Base-by-base conservation (phyloP, 208 protist species). In the Leishmania gerbilli region DNA sequence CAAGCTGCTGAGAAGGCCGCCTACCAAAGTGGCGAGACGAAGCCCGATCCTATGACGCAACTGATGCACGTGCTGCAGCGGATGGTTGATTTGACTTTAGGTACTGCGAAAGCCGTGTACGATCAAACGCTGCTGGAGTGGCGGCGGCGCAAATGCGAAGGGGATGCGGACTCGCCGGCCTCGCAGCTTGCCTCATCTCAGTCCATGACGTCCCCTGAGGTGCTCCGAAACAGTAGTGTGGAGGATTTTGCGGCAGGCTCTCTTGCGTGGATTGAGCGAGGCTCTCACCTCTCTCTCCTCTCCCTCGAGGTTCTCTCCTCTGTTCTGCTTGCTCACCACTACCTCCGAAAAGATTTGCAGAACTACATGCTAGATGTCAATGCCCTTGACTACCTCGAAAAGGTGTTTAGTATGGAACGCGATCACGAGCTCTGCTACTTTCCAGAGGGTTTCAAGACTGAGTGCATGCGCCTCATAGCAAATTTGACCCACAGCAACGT, bases 201-300 rank as follows among this genome's bases (percentile, higher is more conserved):
- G 42, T 82, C 87, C 9, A 68, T 85, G 37, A 83, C 88, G 1
- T 85, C 88, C 0, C 81, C 83, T 34, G 80, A 83, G 37, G 79
- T 94, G 60, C 76, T 88, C 37, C 88, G 88, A 27, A 89, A 79
- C 58, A 95, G 92, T 74, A 97, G 94, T 79, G 92, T 95, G 5
- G 94, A 93, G 71, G 94, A 97, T 74, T 92, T 96, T 72, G 80
- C 89, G 21, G 91, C 94, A 74, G 92, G 91, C n/a, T 92, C 90
- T 58, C 74, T 89, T 19, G 84, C 79, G n/a, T 95, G 94, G 94
- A 74, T 95, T 37, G 92, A 95, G 80, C 89, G 78, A 21, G 91
- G 90, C 2, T 93, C 92, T 6, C 83, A 91, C 49, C 71, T 97
- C 24, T 94, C 90, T 1, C 69, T 91, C 3, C 40, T 79, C 19